These are phyloP conservation scores for Maudiozyma turicensis DNA, from an alignment of 805 yeast species.

Conservation along the genomic window DNA sequence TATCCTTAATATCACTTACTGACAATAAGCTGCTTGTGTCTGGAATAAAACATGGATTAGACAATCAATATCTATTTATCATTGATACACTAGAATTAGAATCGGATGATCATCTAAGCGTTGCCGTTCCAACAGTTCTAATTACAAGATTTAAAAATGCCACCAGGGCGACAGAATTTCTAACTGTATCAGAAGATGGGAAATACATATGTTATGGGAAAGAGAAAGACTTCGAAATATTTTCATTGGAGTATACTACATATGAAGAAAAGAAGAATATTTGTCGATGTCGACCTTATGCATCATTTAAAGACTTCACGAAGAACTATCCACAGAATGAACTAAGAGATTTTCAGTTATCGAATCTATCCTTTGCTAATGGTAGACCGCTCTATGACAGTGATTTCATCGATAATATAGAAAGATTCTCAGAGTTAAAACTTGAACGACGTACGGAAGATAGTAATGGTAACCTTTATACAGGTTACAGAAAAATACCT, in stretches of 20 bases:
- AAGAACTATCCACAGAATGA: background rate
- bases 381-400: too few relatives aligned
- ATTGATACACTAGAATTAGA: conserved; percentile 1
- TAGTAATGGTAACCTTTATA: too few relatives aligned
- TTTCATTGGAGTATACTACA: conserved; percentile 6
- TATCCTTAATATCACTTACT: conserved; percentile 6
- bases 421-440: too few relatives aligned
- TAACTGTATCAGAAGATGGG: conserved; percentile 12
- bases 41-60: background rate
- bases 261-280: background rate
- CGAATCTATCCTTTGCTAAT: background rate
- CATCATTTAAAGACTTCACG: conserved; percentile 2
- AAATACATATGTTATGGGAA: conserved; percentile 18
- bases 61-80: background rate
- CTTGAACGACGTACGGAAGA: too few relatives aligned
- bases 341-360: background rate
- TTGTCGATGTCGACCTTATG: conserved; percentile 4
- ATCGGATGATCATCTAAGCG: background rate
- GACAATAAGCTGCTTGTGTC: conserved; percentile 3
- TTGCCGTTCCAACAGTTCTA: conserved; percentile 1
- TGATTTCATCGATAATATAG: too few relatives aligned
- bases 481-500: background rate
- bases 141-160: conserved; percentile 12
- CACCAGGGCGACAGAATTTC: conserved; percentile 14
- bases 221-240: conserved; percentile 16